Evolutionary conservation across 2,329 filamentous ascomycete species (phyloP).

Genomic region (Talaromyces rugulosus): DNA sequence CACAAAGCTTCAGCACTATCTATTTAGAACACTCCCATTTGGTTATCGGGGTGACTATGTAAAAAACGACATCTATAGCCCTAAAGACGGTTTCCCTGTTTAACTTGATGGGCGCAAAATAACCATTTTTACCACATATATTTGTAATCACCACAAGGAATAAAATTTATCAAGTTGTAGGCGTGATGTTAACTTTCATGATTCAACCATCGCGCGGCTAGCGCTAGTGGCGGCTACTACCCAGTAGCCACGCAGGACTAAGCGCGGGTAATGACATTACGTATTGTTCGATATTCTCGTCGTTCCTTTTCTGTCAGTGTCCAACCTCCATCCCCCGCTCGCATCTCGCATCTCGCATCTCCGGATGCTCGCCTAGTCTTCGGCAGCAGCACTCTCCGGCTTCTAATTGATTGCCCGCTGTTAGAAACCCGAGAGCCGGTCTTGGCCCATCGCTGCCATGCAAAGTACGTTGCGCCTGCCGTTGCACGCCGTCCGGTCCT

Average conservation of each 20-base stretch:
- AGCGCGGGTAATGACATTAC: neutral
- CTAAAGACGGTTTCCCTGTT: too few species aligned
- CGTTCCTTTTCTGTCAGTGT: neutral
- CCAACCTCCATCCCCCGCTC: neutral
- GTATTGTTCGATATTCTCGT: neutral
- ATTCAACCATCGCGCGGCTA: neutral
- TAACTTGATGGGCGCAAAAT: too few species aligned
- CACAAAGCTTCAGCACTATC: too few species aligned
- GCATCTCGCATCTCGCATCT: neutral
- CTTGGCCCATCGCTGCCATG: conserved; percentile 37
- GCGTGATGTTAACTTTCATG: neutral
- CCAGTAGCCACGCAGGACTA: neutral
- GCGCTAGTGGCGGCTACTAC: neutral
- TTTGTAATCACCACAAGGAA: neutral
- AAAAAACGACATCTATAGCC: too few species aligned
- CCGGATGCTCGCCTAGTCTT: conserved; percentile 13
- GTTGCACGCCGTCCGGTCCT: conserved; percentile 27
- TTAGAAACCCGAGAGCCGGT: conserved; percentile 17
- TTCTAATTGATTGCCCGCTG: conserved; percentile 18
- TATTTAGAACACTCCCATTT: too few species aligned
- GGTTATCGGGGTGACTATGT: too few species aligned
- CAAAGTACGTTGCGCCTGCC: conserved; percentile 32
- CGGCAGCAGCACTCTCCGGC: conserved; percentile 16
- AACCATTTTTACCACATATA: too few species aligned
- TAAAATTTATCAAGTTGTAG: neutral